phyloP scores from a whole-genome alignment of 805 yeast species.

The Brettanomyces bruxellensis region DNA sequence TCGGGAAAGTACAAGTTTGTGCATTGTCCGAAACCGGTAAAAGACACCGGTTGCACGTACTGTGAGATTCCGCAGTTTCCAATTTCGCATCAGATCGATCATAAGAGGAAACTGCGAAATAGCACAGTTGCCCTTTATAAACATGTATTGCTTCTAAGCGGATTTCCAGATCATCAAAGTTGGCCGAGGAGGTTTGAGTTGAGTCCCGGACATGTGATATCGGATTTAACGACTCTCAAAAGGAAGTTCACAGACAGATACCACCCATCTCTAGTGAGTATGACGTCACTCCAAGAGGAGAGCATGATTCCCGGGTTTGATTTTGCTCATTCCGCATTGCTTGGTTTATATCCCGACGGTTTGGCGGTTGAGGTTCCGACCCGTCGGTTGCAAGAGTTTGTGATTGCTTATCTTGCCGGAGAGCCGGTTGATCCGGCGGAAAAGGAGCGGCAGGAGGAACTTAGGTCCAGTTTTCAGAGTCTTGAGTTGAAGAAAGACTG shows the following conservation, averaged over 20 bases:
- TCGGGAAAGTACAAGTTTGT: constrained; percentile 7
- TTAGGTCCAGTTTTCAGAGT: constrained; percentile 8
- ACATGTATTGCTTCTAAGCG: constrained; percentile 46
- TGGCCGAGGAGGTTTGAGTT: constrained; percentile 47
- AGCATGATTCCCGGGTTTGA: neutral
- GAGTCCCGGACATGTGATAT: constrained; percentile 34
- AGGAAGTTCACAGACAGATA: constrained; percentile 28
- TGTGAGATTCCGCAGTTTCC: constrained; percentile 40
- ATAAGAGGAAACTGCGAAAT: constrained; percentile 29
- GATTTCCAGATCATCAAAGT: constrained; percentile 25
- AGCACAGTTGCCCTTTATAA: constrained; percentile 46
- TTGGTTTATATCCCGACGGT: constrained; percentile 48
- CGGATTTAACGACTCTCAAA: constrained; percentile 29
- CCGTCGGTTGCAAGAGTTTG: constrained; percentile 25
- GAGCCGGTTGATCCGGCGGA: neutral
- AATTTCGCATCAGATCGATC: constrained; percentile 31
- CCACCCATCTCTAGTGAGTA: constrained; percentile 44
- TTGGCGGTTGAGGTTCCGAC: constrained; percentile 28
- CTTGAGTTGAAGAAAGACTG: constrained; percentile 20
- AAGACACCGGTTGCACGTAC: constrained; percentile 55
- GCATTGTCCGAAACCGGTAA: constrained; percentile 40
- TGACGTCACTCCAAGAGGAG: constrained; percentile 27
- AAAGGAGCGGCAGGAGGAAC: constrained; percentile 3
- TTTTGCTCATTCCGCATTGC: neutral
- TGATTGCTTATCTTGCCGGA: constrained; percentile 15